phyloP scores from a whole-genome alignment of 2,329 filamentous ascomycete species.

The Mariannaea elegans region DNA sequence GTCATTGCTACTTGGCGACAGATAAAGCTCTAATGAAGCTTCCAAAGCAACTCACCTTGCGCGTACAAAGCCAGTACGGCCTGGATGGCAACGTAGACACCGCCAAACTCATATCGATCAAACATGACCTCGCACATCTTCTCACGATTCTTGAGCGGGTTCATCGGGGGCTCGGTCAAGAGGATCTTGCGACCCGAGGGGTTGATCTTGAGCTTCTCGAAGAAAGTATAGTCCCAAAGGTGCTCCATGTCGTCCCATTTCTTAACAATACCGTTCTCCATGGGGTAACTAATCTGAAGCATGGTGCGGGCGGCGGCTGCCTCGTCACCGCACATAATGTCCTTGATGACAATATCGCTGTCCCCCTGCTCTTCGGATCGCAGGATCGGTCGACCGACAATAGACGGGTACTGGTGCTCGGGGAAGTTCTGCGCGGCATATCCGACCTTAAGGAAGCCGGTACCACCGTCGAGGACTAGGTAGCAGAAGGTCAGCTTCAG shows the following conservation, averaged over 20 bases:
- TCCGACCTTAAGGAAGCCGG: conserved; percentile 99
- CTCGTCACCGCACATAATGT: conserved; percentile 99
- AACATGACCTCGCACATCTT: conserved; percentile 99
- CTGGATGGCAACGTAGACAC: conserved; percentile 98
- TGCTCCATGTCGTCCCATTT: conserved; percentile 99
- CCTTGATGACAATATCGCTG: conserved; percentile 78
- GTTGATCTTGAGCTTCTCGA: conserved; percentile 95
- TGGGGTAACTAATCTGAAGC: conserved; percentile 98
- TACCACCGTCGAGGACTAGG: conserved; percentile 97
- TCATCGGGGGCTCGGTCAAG: conserved; percentile 96
- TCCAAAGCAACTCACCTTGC: conserved; percentile 70
- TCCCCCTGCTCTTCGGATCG: conserved; percentile 86
- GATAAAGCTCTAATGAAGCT: neutral
- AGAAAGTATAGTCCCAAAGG: conserved; percentile 98
- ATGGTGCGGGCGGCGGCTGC: conserved; percentile 94
- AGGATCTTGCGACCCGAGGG: conserved; percentile 94
- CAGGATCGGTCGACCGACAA: conserved; percentile 96
- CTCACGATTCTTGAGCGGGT: conserved; percentile 94
- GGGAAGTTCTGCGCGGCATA: conserved; percentile 99
- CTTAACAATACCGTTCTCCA: conserved; percentile 99
- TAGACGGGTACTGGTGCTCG: conserved; percentile 97
- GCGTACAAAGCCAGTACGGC: conserved; percentile 96
- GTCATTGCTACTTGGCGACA: conserved; percentile 4
- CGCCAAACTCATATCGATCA: conserved; percentile 93
- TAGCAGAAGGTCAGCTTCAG: conserved; percentile 37